These are phyloP conservation scores for Apiospora kogelbergensis DNA, from an alignment of 2,329 filamentous ascomycete genomes.

Conservation along the genomic window DNA sequence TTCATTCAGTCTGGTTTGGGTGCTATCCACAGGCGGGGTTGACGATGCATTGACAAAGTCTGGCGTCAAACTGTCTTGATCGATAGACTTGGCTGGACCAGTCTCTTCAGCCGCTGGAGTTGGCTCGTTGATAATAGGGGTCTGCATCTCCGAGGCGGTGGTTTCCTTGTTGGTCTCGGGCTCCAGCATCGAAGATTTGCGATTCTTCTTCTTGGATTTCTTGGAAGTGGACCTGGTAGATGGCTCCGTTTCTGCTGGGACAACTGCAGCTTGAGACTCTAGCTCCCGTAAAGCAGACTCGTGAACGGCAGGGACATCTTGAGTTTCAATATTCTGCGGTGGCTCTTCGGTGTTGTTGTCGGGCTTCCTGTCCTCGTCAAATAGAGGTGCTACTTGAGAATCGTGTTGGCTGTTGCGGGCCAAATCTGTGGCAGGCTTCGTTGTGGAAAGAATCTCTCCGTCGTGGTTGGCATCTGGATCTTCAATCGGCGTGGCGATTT, in stretches of 20 bases:
- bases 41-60: neutral
- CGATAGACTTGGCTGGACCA: neutral
- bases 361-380: neutral
- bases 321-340: neutral
- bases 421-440: neutral
- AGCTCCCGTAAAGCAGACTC: neutral
- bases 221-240: constrained; percentile 11
- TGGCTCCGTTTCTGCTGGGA: neutral
- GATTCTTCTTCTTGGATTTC: constrained; percentile 22
- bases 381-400: neutral
- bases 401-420: neutral
- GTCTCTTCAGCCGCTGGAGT: constrained; percentile 5
- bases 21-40: neutral
- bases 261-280: neutral
- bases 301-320: neutral
- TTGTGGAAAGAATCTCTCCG: neutral
- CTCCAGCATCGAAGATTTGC: constrained; percentile 18
- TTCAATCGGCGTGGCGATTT: neutral
- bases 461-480: neutral
- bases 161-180: constrained; percentile 4
- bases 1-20: neutral
- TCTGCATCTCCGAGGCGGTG: neutral
- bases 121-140: constrained; percentile 13
- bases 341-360: neutral
- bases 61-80: neutral